A percentile compares a stretch with the other conserved stretches of the same genome.
Conservation (phyloP, 306 rosid genomes). For the Hippophae tibetana region DNA sequence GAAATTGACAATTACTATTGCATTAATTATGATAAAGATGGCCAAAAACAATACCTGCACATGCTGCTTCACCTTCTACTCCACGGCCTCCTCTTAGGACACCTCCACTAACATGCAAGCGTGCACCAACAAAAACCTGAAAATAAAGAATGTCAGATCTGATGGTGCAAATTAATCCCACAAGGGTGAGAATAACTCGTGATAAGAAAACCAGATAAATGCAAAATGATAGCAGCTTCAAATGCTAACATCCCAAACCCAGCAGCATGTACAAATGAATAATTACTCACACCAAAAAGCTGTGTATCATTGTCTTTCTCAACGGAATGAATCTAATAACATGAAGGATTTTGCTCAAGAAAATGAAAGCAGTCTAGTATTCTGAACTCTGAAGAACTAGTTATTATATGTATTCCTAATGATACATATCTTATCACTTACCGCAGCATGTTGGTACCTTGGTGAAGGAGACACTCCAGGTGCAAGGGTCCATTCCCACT, state of each 20-base stretch:
- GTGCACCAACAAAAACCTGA: constrained; percentile 97
- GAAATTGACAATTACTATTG: no score
- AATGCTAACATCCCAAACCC: background rate
- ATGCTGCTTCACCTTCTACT: constrained; percentile 86
- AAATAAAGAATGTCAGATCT: constrained; percentile 18
- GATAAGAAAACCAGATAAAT: constrained; percentile 1
- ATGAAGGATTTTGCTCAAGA: background rate
- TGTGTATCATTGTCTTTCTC: no score
- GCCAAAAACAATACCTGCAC: constrained; percentile 60
- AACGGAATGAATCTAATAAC: background rate
- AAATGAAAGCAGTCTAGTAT: background rate
- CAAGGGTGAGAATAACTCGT: constrained; percentile 10
- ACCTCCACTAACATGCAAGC: constrained; percentile 98
- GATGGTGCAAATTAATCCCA: constrained; percentile 11
- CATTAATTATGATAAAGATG: background rate
- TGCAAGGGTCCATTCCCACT: constrained; percentile 99
- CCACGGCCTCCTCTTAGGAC: constrained; percentile 92
- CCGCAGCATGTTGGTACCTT: constrained; percentile 97
- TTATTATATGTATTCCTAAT: background rate
- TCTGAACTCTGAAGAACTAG: constrained; percentile 7
- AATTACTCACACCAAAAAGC: no score
- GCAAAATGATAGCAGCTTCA: background rate
- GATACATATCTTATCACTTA: constrained; percentile 34
- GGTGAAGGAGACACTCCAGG: constrained; percentile 99
- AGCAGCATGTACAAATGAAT: background rate